These are phyloP conservation scores for Gracilaria vermiculophylla DNA, from an alignment of 23 red algal species.

Conservation along the genomic window DNA sequence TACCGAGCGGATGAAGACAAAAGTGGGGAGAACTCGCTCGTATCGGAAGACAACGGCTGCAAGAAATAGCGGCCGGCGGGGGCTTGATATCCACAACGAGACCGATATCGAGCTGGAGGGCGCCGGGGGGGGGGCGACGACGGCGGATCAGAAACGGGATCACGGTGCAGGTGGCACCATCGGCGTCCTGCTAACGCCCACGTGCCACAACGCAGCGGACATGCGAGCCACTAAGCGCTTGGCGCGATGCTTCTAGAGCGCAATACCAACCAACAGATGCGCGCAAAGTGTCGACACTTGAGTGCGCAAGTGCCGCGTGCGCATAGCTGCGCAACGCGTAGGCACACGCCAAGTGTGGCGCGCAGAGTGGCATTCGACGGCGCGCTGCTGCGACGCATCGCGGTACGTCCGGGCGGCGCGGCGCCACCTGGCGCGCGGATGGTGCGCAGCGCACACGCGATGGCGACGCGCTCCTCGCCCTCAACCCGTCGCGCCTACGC, in stretches of 20 bases:
- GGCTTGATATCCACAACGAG: no score
- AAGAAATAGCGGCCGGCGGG: no score
- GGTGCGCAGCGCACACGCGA: neutral
- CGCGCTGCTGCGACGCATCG: neutral
- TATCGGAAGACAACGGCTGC: no score
- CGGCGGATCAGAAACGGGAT: no score
- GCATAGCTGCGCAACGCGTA: neutral
- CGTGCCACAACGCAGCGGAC: neutral
- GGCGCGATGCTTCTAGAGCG: slow-evolving; percentile 24
- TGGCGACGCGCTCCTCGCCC: neutral
- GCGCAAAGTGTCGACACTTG: neutral
- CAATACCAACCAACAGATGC: neutral
- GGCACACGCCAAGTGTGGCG: neutral
- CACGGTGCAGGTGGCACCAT: neutral
- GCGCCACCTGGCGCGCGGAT: neutral
- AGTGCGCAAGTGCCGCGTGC: neutral
- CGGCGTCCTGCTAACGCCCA: neutral
- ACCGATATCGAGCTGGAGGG: no score
- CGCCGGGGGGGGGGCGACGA: no score
- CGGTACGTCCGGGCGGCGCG: neutral
- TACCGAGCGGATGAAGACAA: no score
- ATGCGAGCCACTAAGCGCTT: neutral
- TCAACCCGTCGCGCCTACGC: neutral
- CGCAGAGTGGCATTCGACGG: neutral
- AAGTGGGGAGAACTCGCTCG: no score